A percentile compares a stretch with the other conserved stretches of the same genome.
Conservation (phyloP, 225 moss, liverwort and hornwort species). For the Lunularia cruciata region DNA sequence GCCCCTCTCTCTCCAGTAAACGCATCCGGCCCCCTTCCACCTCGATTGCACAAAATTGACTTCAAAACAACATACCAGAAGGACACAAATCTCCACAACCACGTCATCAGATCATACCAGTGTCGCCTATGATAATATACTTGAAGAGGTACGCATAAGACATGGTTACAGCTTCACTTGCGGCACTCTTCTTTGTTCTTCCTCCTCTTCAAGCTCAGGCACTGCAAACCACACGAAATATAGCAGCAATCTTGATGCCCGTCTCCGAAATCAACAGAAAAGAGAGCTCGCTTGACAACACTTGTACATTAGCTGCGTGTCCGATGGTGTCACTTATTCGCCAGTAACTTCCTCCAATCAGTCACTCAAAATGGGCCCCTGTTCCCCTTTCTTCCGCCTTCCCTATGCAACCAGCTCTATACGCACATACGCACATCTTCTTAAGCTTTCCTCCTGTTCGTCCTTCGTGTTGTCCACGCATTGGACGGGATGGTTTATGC, state of each 20-base stretch:
- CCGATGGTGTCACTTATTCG: constrained; percentile 1
- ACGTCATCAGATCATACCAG: constrained; percentile 35
- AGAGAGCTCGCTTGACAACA: neutral
- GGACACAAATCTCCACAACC: neutral
- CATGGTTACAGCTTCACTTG: constrained; percentile 33
- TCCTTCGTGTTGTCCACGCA: constrained; percentile 7
- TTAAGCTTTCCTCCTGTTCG: constrained; percentile 2
- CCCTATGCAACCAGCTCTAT: constrained; percentile 10
- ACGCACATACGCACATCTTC: constrained; percentile 17
- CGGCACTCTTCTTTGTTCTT: constrained; percentile 21
- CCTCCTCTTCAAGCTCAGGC: constrained; percentile 29
- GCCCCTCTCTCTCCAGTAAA: neutral
- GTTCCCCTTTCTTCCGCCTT: neutral
- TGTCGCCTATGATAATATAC: constrained; percentile 58
- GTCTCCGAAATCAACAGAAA: constrained; percentile 8
- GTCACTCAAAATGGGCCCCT: neutral
- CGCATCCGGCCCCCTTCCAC: neutral
- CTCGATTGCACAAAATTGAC: constrained; percentile 3
- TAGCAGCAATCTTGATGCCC: constrained; percentile 22
- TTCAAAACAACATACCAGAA: neutral
- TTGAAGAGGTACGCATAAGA: constrained; percentile 57
- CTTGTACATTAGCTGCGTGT: constrained; percentile 3
- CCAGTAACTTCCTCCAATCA: constrained; percentile 22
- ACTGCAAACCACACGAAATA: constrained; percentile 26
- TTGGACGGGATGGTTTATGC: too few relatives aligned